phyloP scores from a whole-genome alignment of 1,139 yeast genomes.

The Hyphopichia burtonii region DNA sequence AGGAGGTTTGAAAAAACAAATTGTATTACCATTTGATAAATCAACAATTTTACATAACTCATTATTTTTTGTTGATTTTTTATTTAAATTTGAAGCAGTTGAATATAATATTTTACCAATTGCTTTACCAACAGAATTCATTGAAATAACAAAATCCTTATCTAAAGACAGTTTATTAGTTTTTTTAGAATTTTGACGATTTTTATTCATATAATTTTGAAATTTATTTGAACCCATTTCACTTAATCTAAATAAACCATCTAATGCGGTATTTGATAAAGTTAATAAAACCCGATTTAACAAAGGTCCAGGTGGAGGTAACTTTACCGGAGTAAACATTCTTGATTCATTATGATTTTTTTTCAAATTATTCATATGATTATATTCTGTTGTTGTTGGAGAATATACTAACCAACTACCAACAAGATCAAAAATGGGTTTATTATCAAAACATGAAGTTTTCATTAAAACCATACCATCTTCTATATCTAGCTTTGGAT shows the following conservation, averaged over 20 bases:
- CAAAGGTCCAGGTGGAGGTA: slow-evolving; percentile 47
- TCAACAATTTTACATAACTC: slow-evolving; percentile 47
- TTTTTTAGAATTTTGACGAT: slow-evolving; percentile 11
- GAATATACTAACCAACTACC: slow-evolving; percentile 54
- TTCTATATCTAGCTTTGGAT: slow-evolving; percentile 11
- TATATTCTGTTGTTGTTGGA: slow-evolving; percentile 38
- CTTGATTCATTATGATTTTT: background rate
- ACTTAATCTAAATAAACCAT: slow-evolving; percentile 50
- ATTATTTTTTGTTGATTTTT: slow-evolving; percentile 25
- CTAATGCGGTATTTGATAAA: slow-evolving; percentile 53
- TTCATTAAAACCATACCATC: slow-evolving; percentile 25
- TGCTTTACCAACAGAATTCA: slow-evolving; percentile 32
- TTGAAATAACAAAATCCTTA: slow-evolving; percentile 16
- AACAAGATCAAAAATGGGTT: slow-evolving; percentile 49
- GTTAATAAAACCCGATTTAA: slow-evolving; percentile 46
- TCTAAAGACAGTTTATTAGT: slow-evolving; percentile 10
- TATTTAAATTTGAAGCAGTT: slow-evolving; percentile 35
- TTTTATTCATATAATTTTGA: slow-evolving; percentile 32
- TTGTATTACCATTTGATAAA: slow-evolving; percentile 38
- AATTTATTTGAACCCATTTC: slow-evolving; percentile 48
- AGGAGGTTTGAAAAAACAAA: slow-evolving; percentile 58
- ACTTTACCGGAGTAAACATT: slow-evolving; percentile 41
- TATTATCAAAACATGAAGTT: slow-evolving; percentile 37
- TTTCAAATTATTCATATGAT: slow-evolving; percentile 20
- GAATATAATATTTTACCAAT: slow-evolving; percentile 34